Evolutionary conservation across 2,329 filamentous ascomycete species (phyloP).

Genomic region (Stenocarpella maydis): DNA sequence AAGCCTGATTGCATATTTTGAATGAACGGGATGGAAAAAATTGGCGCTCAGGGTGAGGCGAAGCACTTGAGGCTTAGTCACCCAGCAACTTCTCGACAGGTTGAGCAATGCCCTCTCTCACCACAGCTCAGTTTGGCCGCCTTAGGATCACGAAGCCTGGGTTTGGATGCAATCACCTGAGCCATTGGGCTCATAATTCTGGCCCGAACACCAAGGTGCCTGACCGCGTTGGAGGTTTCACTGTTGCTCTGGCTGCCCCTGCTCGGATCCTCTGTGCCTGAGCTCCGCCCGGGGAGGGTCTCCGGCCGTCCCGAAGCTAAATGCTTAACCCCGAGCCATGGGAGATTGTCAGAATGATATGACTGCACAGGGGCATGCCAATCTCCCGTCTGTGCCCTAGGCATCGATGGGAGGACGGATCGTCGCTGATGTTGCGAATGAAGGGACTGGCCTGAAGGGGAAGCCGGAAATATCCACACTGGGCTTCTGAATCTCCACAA

Average conservation of each 20-base stretch:
- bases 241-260: neutral
- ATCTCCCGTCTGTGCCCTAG: neutral
- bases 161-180: neutral
- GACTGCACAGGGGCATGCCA: slow-evolving; percentile 8
- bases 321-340: neutral
- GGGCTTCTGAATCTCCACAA: neutral
- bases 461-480: slow-evolving; percentile 11
- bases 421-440: neutral
- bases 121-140: neutral
- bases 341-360: slow-evolving; percentile 3
- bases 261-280: neutral
- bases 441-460: slow-evolving; percentile 10
- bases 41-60: no score
- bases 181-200: neutral
- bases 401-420: neutral
- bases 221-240: neutral
- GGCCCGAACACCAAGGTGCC: neutral
- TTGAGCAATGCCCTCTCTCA: neutral
- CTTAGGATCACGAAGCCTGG: neutral
- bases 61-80: neutral
- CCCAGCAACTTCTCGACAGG: no score
- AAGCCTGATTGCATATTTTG: neutral
- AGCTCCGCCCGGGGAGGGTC: neutral
- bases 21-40: neutral
- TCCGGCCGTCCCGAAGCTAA: neutral